Percentiles rank a stretch among this genome's conserved stretches.
phyloP scores from a whole-genome alignment of 2,329 filamentous ascomycete species.

The Colletotrichum orbiculare region DNA sequence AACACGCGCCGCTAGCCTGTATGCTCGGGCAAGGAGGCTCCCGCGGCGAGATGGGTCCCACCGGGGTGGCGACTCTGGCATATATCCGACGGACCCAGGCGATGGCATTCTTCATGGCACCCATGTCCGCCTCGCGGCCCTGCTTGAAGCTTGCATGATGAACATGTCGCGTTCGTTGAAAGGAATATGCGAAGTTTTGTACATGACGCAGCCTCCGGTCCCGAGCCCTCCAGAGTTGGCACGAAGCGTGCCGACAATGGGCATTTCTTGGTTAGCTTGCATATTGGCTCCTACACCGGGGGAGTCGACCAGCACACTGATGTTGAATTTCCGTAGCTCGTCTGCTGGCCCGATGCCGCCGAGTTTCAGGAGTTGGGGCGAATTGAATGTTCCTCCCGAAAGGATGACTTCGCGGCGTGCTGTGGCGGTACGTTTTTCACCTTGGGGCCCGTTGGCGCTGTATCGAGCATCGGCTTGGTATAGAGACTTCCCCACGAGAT shows the following conservation, averaged over 20 bases:
- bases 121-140: constrained; percentile 57
- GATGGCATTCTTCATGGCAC: constrained; percentile 48
- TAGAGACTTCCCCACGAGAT: constrained; percentile 37
- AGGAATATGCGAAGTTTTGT: constrained; percentile 40
- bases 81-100: constrained; percentile 45
- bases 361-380: constrained; percentile 63
- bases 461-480: constrained; percentile 37
- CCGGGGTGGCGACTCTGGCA: constrained; percentile 35
- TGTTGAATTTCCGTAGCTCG: constrained; percentile 55
- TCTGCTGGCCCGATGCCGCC: constrained; percentile 59
- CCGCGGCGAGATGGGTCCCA: constrained; percentile 37
- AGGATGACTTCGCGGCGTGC: constrained; percentile 59
- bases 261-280: constrained; percentile 56
- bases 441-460: constrained; percentile 37
- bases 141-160: constrained; percentile 63
- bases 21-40: constrained; percentile 39
- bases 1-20: constrained; percentile 37
- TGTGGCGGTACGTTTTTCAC: constrained; percentile 37
- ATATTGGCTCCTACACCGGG: constrained; percentile 63
- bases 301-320: constrained; percentile 55
- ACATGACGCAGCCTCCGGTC: constrained; percentile 44
- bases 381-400: constrained; percentile 61
- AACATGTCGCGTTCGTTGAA: constrained; percentile 62
- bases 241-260: constrained; percentile 42
- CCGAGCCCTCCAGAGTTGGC: constrained; percentile 37